Conservation (phyloP, 257 asterid genomes). For the Nicotiana sylvestris region DNA sequence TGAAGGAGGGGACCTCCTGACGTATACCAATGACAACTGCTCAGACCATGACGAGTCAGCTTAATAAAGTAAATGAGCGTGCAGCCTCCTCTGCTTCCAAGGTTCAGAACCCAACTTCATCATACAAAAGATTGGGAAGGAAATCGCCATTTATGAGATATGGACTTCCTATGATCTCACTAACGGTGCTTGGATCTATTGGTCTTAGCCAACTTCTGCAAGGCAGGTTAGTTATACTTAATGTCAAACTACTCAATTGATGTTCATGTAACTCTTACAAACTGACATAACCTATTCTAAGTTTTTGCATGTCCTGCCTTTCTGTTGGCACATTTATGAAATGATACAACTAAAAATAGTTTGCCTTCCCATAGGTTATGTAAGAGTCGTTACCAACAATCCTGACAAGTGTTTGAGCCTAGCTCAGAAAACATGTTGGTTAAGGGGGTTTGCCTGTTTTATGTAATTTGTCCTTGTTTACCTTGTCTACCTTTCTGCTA, state of each 20-base stretch:
- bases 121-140: slow-evolving; percentile 80
- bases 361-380: not conserved
- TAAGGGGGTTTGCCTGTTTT: not conserved
- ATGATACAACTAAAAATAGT: not conserved
- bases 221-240: slow-evolving; percentile 63
- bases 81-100: slow-evolving; percentile 22
- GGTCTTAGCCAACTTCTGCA: slow-evolving; percentile 94
- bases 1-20: slow-evolving; percentile 17
- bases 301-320: not conserved
- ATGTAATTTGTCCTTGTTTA: not conserved
- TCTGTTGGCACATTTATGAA: not conserved
- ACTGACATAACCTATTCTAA: not conserved
- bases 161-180: slow-evolving; percentile 93
- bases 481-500: not conserved
- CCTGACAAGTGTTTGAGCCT: not conserved
- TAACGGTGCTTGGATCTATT: slow-evolving; percentile 80
- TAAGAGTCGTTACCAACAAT: not conserved
- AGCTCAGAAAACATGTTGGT: not conserved
- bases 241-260: not conserved
- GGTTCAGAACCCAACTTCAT: slow-evolving; percentile 30
- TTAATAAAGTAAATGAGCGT: slow-evolving; percentile 30
- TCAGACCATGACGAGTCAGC: slow-evolving; percentile 22
- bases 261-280: too few relatives aligned
- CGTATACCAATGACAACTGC: slow-evolving; percentile 24
- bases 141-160: slow-evolving; percentile 73